These are phyloP conservation scores for Fraxinus velutina DNA, from an alignment of 305 asterid species.

Conservation along the genomic window DNA sequence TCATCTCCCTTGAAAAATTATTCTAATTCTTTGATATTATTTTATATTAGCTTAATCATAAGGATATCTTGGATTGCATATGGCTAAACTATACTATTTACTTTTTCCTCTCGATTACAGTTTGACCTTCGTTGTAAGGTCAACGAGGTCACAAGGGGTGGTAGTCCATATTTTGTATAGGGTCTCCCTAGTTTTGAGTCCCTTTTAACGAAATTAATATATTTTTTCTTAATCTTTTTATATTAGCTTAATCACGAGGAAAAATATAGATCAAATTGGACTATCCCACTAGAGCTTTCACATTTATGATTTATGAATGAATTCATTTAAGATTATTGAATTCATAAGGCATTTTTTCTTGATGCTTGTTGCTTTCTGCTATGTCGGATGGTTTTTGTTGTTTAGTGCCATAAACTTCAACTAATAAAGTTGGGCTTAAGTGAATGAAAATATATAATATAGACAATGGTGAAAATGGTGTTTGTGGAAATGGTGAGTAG, in stretches of 20 bases:
- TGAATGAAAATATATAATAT: slow-evolving; percentile 26
- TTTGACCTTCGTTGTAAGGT: background rate
- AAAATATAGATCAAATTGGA: background rate
- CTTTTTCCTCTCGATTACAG: background rate
- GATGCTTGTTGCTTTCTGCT: slow-evolving; percentile 31
- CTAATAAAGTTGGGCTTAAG: slow-evolving; percentile 10
- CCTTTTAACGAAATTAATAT: background rate
- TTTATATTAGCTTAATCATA: slow-evolving; percentile 15
- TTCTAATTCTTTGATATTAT: background rate
- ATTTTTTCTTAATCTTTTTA: background rate
- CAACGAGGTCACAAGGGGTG: background rate
- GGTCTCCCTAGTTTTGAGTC: background rate
- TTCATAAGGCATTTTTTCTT: slow-evolving; percentile 21
- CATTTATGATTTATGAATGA: background rate
- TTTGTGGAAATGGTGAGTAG: slow-evolving; percentile 40
- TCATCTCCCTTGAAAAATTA: background rate
- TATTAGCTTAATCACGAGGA: background rate
- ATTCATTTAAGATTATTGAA: background rate
- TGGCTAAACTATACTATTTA: background rate
- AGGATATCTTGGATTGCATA: slow-evolving; percentile 17
- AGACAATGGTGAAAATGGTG: slow-evolving; percentile 11
- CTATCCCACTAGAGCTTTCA: background rate
- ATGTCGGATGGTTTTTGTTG: slow-evolving; percentile 28
- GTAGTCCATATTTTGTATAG: background rate
- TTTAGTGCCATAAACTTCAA: slow-evolving; percentile 5